Conservation (phyloP, 1,284 basidiomycete species). For the Ganoderma multipileum region DNA sequence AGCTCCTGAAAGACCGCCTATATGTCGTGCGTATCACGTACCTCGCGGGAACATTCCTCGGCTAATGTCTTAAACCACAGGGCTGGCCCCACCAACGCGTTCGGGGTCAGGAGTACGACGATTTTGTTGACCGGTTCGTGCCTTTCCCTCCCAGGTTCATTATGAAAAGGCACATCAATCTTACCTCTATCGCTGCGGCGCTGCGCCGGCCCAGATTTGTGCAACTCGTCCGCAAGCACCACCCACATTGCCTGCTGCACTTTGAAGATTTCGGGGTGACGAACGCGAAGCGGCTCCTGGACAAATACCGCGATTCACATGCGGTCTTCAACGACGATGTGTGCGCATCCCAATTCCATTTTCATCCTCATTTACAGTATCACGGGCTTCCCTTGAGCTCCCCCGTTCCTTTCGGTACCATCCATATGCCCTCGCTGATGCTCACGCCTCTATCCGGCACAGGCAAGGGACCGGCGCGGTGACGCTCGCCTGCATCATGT, state of each 20-base stretch:
- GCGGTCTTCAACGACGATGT: constrained; percentile 85
- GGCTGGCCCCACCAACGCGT: constrained; percentile 72
- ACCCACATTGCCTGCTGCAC: constrained; percentile 64
- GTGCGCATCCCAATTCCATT: constrained; percentile 45
- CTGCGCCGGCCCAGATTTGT: constrained; percentile 43
- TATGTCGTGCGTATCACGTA: constrained; percentile 58
- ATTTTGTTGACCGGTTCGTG: constrained; percentile 69
- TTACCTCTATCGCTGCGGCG: not conserved
- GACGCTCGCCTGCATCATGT: constrained; percentile 79
- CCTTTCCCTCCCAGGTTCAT: not conserved
- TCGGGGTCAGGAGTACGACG: constrained; percentile 71
- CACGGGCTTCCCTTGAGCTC: not conserved
- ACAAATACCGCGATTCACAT: constrained; percentile 70
- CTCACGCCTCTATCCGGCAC: constrained; percentile 8
- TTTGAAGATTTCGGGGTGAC: constrained; percentile 82
- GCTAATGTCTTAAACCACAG: constrained; percentile 40
- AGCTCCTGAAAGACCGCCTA: constrained; percentile 64
- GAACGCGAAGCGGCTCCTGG: constrained; percentile 77
- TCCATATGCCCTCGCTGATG: not conserved
- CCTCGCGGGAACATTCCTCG: not conserved
- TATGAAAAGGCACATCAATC: not conserved
- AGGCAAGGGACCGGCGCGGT: constrained; percentile 90
- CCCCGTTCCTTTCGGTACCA: constrained; percentile 8
- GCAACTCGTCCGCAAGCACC: constrained; percentile 51
- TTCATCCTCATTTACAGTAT: not conserved